phyloP scores from a whole-genome alignment of 2,329 filamentous ascomycete genomes.

The Neonectria sp. region DNA sequence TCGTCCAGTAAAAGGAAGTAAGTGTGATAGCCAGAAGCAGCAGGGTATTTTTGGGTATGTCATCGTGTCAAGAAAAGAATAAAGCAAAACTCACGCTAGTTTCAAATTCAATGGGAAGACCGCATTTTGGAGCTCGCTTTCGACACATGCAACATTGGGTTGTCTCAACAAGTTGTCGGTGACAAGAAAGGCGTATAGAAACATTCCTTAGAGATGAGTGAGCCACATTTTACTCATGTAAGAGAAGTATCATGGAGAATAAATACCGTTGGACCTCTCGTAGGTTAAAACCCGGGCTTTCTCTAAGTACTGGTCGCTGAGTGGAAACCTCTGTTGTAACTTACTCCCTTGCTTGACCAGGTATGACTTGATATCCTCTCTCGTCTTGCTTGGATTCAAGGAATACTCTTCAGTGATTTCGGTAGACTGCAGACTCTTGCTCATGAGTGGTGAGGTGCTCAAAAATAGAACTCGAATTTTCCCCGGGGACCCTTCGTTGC shows the following conservation, averaged over 20 bases:
- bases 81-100: background rate
- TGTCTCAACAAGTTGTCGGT: conserved; percentile 48
- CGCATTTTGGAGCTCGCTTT: conserved; percentile 24
- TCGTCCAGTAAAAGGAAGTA: background rate
- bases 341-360: background rate
- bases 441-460: background rate
- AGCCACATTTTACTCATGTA: background rate
- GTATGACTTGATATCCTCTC: conserved; percentile 19
- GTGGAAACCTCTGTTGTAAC: background rate
- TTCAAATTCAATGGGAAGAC: background rate
- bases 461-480: conserved; percentile 18
- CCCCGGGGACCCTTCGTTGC: conserved; percentile 7
- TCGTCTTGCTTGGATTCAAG: background rate
- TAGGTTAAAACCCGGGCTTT: background rate
- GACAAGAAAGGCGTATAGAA: conserved; percentile 51
- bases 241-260: background rate
- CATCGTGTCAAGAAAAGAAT: too few relatives aligned
- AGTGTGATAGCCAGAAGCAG: background rate
- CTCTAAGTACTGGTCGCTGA: background rate
- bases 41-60: accelerated
- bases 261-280: conserved; percentile 5
- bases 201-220: conserved; percentile 43
- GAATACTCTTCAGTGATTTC: background rate
- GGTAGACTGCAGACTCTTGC: background rate
- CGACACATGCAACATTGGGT: conserved; percentile 18